A percentile compares a stretch with the other conserved stretches of the same genome.
Evolutionary conservation across 495 filamentous ascomycete genomes (phyloP).

Genomic region (Penicillium verhagenii): DNA sequence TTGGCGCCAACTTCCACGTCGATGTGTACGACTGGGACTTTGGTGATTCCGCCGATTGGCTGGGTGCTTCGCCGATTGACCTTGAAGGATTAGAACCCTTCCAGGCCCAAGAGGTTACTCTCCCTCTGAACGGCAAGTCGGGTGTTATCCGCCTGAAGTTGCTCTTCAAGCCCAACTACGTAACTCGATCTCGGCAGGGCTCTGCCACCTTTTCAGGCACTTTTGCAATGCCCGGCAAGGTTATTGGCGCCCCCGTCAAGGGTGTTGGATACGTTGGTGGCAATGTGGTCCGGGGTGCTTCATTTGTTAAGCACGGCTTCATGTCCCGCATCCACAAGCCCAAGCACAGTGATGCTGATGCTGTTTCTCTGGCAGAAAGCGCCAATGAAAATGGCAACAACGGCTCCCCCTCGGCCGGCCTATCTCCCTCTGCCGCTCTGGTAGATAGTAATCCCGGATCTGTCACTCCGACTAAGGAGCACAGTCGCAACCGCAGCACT

Average conservation of each 20-base stretch:
- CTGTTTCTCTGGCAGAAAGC: conserved; percentile 27
- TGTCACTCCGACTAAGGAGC: conserved; percentile 43
- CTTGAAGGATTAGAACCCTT: conserved; percentile 84
- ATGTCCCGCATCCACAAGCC: conserved; percentile 54
- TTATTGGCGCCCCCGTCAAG: conserved; percentile 91
- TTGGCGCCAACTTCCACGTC: conserved; percentile 79
- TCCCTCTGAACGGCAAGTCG: conserved; percentile 86
- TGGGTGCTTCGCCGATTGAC: conserved; percentile 76
- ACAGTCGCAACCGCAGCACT: conserved; percentile 67
- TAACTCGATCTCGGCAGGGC: conserved; percentile 82
- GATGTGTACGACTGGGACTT: conserved; percentile 95
- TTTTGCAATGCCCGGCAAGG: conserved; percentile 85
- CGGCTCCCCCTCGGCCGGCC: conserved; percentile 37
- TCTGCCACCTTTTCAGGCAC: conserved; percentile 92
- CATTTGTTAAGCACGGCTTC: conserved; percentile 79
- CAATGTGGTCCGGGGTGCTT: conserved; percentile 82
- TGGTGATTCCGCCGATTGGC: conserved; percentile 83
- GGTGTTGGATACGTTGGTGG: conserved; percentile 78
- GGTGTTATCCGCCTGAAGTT: conserved; percentile 78
- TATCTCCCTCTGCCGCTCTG: conserved; percentile 34
- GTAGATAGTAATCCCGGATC: conserved; percentile 34
- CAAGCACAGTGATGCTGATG: conserved; percentile 53
- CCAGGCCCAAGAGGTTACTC: conserved; percentile 63
- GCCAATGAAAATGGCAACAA: conserved; percentile 30
- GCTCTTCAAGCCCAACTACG: conserved; percentile 92